Percentiles rank a stretch among this genome's conserved stretches.
Conservation (phyloP, 345 rosid species). For the Streptanthus diversifolius region DNA sequence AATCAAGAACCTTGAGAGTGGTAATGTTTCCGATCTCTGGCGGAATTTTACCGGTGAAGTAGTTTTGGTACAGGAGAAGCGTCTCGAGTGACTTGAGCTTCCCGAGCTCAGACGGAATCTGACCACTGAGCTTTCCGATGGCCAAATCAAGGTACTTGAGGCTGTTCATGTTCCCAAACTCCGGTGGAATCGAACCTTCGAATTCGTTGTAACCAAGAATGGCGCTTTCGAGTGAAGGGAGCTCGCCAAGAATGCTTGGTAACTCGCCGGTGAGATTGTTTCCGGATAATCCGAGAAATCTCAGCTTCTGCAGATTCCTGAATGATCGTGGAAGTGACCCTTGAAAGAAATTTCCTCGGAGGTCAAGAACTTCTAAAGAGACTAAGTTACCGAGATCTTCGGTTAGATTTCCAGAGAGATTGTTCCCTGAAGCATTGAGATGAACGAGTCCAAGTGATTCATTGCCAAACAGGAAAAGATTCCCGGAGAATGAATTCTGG, state of each 20-base stretch:
- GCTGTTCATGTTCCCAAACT: slow-evolving; percentile 63
- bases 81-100: slow-evolving; percentile 58
- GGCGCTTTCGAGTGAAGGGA: slow-evolving; percentile 67
- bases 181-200: slow-evolving; percentile 65
- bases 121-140: slow-evolving; percentile 62
- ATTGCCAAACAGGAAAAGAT: slow-evolving; percentile 52
- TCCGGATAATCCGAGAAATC: slow-evolving; percentile 84
- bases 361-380: slow-evolving; percentile 67
- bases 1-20: slow-evolving; percentile 65
- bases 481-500: slow-evolving; percentile 60
- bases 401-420: slow-evolving; percentile 61
- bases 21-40: slow-evolving; percentile 56
- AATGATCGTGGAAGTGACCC: slow-evolving; percentile 69
- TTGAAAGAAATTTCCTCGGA: slow-evolving; percentile 80
- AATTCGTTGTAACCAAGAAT: slow-evolving; percentile 86
- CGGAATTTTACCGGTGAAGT: slow-evolving; percentile 64
- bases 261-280: slow-evolving; percentile 80
- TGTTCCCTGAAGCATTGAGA: slow-evolving; percentile 85
- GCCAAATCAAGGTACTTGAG: slow-evolving; percentile 83
- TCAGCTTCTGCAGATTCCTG: slow-evolving; percentile 61
- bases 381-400: slow-evolving; percentile 69
- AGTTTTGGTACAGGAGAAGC: slow-evolving; percentile 63
- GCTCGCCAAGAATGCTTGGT: slow-evolving; percentile 69
- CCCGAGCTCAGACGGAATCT: slow-evolving; percentile 73
- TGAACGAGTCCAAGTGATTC: slow-evolving; percentile 48